These are phyloP conservation scores for Rosa persica DNA, from an alignment of 306 rosid species.

Conservation along the genomic window DNA sequence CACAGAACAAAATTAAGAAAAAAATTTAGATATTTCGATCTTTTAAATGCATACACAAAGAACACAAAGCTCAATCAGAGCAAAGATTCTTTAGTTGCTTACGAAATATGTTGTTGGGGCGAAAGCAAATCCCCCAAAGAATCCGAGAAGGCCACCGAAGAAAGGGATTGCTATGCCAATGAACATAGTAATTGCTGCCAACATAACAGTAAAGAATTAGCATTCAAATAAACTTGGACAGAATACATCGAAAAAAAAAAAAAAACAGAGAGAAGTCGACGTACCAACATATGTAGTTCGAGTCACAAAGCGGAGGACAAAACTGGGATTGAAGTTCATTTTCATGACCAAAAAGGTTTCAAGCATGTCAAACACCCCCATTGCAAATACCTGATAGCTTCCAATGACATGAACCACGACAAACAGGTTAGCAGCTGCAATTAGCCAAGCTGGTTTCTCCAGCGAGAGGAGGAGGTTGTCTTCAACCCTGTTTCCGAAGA, in stretches of 20 bases:
- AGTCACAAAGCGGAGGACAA: conserved; percentile 53
- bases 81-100: conserved; percentile 23
- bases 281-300: conserved; percentile 57
- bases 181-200: conserved; percentile 60
- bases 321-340: conserved; percentile 45
- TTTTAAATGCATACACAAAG: background rate
- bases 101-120: conserved; percentile 86
- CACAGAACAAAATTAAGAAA: conserved; percentile 18
- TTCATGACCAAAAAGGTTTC: conserved; percentile 64
- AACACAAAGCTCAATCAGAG: background rate
- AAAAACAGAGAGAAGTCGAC: background rate
- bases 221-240: background rate
- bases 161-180: conserved; percentile 68
- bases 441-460: conserved; percentile 63
- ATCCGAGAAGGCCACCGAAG: conserved; percentile 83
- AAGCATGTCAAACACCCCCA: conserved; percentile 81
- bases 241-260: background rate
- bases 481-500: conserved; percentile 50
- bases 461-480: conserved; percentile 51
- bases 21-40: background rate
- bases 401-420: conserved; percentile 80
- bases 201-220: background rate
- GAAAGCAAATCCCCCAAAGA: conserved; percentile 86
- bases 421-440: conserved; percentile 67
- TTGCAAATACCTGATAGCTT: conserved; percentile 77